A percentile compares a stretch with the other conserved stretches of the same genome.
Evolutionary conservation across 2,329 filamentous ascomycete species (phyloP).

Genomic region (Drechslerella dactyloides): DNA sequence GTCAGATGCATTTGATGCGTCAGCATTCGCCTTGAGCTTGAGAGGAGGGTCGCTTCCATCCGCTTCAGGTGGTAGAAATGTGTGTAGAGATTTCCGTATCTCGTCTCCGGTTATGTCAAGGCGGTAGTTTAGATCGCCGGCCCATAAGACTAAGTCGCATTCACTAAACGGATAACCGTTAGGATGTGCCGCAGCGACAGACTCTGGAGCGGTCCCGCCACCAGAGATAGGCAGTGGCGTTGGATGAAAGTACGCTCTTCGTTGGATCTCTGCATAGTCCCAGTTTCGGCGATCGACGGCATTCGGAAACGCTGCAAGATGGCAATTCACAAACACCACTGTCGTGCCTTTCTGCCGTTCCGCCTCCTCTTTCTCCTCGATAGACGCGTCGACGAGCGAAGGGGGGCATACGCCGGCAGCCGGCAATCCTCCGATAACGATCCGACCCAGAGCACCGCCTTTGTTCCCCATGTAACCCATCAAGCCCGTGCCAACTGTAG

Average conservation of each 20-base stretch:
- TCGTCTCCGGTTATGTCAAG: slow-evolving; percentile 89
- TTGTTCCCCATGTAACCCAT: slow-evolving; percentile 97
- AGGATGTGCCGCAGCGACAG: slow-evolving; percentile 22
- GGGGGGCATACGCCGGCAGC: slow-evolving; percentile 45
- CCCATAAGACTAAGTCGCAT: slow-evolving; percentile 94
- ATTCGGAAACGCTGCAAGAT: slow-evolving; percentile 86
- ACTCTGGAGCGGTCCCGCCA: slow-evolving; percentile 26
- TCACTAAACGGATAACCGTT: slow-evolving; percentile 64
- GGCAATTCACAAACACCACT: slow-evolving; percentile 87
- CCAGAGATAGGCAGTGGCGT: slow-evolving; percentile 32
- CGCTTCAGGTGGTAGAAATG: slow-evolving; percentile 46
- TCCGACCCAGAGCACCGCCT: slow-evolving; percentile 79
- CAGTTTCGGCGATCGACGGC: slow-evolving; percentile 84
- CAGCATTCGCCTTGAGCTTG: slow-evolving; percentile 7
- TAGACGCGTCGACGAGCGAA: slow-evolving; percentile 17
- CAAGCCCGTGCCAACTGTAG: slow-evolving; percentile 83
- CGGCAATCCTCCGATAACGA: slow-evolving; percentile 70
- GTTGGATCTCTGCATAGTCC: slow-evolving; percentile 81
- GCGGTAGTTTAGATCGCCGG: slow-evolving; percentile 94
- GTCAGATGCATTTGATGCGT: slow-evolving; percentile 71
- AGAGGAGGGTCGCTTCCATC: slow-evolving; percentile 37
- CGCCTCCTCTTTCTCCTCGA: slow-evolving; percentile 58
- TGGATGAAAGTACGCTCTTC: slow-evolving; percentile 71
- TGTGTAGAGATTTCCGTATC: slow-evolving; percentile 74
- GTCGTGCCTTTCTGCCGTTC: slow-evolving; percentile 67